Evolutionary conservation across 139 green algal genomes (phyloP).

Genomic region (Coelastrella sp.): DNA sequence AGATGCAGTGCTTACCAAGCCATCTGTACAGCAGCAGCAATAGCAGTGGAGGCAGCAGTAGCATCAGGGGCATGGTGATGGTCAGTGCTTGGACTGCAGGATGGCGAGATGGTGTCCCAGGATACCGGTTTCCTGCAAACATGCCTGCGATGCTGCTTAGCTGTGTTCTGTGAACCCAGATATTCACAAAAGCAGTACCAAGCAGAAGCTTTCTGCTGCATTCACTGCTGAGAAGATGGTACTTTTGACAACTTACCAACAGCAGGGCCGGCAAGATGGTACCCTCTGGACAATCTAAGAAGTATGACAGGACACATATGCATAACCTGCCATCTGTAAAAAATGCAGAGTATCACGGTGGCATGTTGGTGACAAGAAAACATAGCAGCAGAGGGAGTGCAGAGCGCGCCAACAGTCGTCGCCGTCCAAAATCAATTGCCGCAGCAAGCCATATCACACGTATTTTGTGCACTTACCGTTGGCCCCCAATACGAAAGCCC

Average conservation of each 20-base stretch:
- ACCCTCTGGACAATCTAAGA: no score
- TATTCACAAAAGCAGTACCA: not conserved
- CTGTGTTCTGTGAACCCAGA: not conserved
- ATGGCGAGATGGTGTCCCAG: no score
- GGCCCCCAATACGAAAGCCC: slow-evolving; percentile 61
- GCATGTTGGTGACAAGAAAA: no score
- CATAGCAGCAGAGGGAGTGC: no score
- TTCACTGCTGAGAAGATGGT: not conserved
- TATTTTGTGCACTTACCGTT: slow-evolving; percentile 45
- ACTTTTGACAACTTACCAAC: no score
- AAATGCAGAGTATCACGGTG: no score
- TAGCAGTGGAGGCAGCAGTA: not conserved
- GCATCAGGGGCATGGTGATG: not conserved
- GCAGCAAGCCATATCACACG: not conserved
- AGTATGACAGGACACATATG: no score
- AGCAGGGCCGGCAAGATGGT: no score
- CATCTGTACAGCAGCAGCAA: slow-evolving; percentile 53
- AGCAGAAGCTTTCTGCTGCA: not conserved
- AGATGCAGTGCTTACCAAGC: slow-evolving; percentile 64
- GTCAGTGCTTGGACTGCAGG: not conserved
- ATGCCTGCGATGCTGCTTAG: no score
- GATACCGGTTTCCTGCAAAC: no score
- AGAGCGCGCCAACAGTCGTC: no score
- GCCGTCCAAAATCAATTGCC: not conserved
- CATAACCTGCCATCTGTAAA: no score